Percentiles rank a stretch among this genome's conserved stretches.
Evolutionary conservation across 1,139 yeast genomes (phyloP).

Genomic region (Magnusiomyces ingens): DNA sequence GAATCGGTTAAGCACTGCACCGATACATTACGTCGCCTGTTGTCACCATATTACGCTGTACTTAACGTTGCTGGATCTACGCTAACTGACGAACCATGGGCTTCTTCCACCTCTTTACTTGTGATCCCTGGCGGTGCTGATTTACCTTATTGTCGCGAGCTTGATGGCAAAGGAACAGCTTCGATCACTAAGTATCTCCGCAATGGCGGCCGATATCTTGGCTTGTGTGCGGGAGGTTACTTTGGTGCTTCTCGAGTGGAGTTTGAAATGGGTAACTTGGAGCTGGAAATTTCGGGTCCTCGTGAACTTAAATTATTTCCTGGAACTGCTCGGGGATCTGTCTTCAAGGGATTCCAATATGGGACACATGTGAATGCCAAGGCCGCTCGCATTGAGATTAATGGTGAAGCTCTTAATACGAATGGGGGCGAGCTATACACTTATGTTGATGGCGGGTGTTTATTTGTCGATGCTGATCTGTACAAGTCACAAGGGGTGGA

Average conservation of each 20-base stretch:
- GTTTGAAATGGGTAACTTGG: slow-evolving; percentile 67
- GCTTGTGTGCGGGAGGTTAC: slow-evolving; percentile 97
- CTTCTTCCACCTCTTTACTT: slow-evolving; percentile 62
- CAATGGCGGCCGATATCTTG: slow-evolving; percentile 74
- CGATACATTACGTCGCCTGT: slow-evolving; percentile 61
- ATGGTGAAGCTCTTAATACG: slow-evolving; percentile 16
- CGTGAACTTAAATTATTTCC: slow-evolving; percentile 78
- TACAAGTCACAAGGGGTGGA: slow-evolving; percentile 47
- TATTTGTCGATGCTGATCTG: slow-evolving; percentile 67
- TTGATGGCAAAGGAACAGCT: slow-evolving; percentile 64
- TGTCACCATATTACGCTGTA: slow-evolving; percentile 90
- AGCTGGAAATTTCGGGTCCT: slow-evolving; percentile 74
- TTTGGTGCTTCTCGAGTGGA: slow-evolving; percentile 71
- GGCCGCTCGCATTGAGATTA: slow-evolving; percentile 46
- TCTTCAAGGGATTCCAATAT: slow-evolving; percentile 72
- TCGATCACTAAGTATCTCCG: slow-evolving; percentile 59
- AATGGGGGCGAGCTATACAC: slow-evolving; percentile 19
- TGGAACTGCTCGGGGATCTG: slow-evolving; percentile 77
- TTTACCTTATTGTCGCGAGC: slow-evolving; percentile 64
- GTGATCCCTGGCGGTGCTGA: slow-evolving; percentile 98
- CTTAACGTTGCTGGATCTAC: slow-evolving; percentile 58
- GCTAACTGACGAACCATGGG: slow-evolving; percentile 82
- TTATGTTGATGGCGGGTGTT: slow-evolving; percentile 85
- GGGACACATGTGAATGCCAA: slow-evolving; percentile 69
- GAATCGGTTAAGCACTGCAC: slow-evolving; percentile 81